Evolutionary conservation across 2,329 filamentous ascomycete genomes (phyloP).

Genomic region (Alternaria novae-zelandiae): DNA sequence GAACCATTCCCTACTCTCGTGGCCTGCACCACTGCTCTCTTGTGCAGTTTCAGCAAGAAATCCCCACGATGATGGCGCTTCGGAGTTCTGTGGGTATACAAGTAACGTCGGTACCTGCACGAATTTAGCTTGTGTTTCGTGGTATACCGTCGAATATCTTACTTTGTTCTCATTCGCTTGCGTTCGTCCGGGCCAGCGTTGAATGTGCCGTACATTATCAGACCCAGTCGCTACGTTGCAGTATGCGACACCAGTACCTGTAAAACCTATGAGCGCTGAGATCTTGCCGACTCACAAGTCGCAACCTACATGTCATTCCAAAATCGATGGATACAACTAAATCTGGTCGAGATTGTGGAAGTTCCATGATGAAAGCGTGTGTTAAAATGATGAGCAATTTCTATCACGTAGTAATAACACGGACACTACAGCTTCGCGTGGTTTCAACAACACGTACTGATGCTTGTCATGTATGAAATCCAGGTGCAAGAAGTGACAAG

Average conservation of each 20-base stretch:
- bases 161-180: conserved; percentile 61
- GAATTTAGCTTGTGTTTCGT: neutral
- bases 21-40: conserved; percentile 50
- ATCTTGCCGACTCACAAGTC: accelerated
- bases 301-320: neutral
- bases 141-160: neutral
- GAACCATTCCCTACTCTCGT: conserved; percentile 58
- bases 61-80: conserved; percentile 57
- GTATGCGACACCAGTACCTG: conserved; percentile 46
- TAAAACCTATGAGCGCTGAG: neutral
- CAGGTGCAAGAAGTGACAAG: neutral
- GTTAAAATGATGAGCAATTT: no score
- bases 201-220: conserved; percentile 38
- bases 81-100: conserved; percentile 53
- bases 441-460: neutral
- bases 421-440: no score
- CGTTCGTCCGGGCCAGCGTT: conserved; percentile 61
- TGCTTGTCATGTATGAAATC: accelerated
- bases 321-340: neutral
- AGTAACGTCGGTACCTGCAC: conserved; percentile 57
- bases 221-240: conserved; percentile 42
- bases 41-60: conserved; percentile 54
- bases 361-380: neutral
- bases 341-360: neutral
- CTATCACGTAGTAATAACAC: no score